phyloP scores from a whole-genome alignment of 2,329 filamentous ascomycete genomes.

The Ceratocystis diversiconidia region DNA sequence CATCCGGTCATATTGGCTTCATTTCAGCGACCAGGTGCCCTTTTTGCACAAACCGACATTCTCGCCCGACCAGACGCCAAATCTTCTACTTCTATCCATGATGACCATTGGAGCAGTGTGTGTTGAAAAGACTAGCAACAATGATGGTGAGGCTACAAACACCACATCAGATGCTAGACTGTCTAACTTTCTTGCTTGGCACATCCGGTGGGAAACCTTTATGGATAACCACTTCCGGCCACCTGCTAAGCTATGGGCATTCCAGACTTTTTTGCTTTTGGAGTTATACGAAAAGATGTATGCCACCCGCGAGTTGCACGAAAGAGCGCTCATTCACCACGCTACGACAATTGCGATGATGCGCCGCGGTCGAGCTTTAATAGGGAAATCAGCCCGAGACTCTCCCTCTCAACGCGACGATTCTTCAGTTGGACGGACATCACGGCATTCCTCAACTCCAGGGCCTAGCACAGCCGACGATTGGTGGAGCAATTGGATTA shows the following conservation, averaged over 20 bases:
- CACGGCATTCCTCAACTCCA: slow-evolving; percentile 47
- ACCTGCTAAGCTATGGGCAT: slow-evolving; percentile 89
- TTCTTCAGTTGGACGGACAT: slow-evolving; percentile 33
- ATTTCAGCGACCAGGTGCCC: slow-evolving; percentile 87
- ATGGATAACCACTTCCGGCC: slow-evolving; percentile 81
- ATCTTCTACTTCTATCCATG: slow-evolving; percentile 70
- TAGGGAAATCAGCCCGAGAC: slow-evolving; percentile 68
- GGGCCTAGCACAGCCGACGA: slow-evolving; percentile 61
- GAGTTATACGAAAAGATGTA: slow-evolving; percentile 98
- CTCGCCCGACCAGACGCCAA: slow-evolving; percentile 71
- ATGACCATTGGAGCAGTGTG: slow-evolving; percentile 88
- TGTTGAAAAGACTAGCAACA: slow-evolving; percentile 66
- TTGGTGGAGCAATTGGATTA: slow-evolving; percentile 95
- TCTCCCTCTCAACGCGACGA: slow-evolving; percentile 61
- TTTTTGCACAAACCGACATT: slow-evolving; percentile 94
- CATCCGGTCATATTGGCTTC: slow-evolving; percentile 83
- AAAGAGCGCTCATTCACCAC: slow-evolving; percentile 91
- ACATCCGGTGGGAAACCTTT: slow-evolving; percentile 91
- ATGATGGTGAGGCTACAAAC: slow-evolving; percentile 51
- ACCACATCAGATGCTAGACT: slow-evolving; percentile 54
- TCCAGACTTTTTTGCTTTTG: slow-evolving; percentile 75
- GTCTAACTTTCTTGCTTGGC: slow-evolving; percentile 81
- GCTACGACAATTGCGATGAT: slow-evolving; percentile 90
- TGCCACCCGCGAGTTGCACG: slow-evolving; percentile 78
- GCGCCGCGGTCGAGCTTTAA: slow-evolving; percentile 80